These are phyloP conservation scores for Coprinopsis strossmayeri DNA, from an alignment of 768 basidiomycete species.

Conservation along the genomic window DNA sequence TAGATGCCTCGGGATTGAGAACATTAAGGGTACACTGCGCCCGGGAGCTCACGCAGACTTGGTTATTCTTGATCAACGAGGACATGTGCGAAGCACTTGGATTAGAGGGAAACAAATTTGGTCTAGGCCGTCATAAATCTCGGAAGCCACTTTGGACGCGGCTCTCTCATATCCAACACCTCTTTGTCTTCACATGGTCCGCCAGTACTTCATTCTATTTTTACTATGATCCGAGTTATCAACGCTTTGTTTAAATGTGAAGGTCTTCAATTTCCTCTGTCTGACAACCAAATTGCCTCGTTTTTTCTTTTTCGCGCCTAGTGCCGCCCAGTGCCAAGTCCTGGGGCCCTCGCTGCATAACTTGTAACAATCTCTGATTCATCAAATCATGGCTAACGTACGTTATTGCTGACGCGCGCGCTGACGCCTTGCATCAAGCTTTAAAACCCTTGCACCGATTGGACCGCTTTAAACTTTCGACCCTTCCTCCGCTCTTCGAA, in stretches of 20 bases:
- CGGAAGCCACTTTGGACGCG: too few species aligned
- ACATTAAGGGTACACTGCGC: slow-evolving; percentile 74
- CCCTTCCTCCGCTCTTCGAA: too few species aligned
- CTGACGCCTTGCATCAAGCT: too few species aligned
- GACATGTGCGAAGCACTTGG: slow-evolving; percentile 67
- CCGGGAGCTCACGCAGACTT: slow-evolving; percentile 86
- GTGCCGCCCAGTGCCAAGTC: too few species aligned
- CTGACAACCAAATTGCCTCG: neutral
- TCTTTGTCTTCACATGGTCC: neutral
- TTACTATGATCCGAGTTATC: neutral
- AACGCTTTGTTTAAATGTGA: neutral
- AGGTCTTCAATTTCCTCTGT: neutral
- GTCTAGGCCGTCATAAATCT: neutral
- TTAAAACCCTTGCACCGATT: too few species aligned
- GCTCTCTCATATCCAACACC: neutral
- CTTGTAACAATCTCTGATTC: too few species aligned
- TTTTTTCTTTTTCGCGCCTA: too few species aligned
- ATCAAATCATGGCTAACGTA: too few species aligned
- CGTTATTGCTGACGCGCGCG: too few species aligned
- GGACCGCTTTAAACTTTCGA: too few species aligned
- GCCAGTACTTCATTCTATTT: too few species aligned
- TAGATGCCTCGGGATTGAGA: slow-evolving; percentile 73
- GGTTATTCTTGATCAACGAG: slow-evolving; percentile 63
- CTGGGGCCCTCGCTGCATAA: too few species aligned
- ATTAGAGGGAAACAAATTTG: slow-evolving; percentile 51